Evolutionary conservation across 768 basidiomycete genomes (phyloP), one percentile per base, ranked within the genome.

Genomic region (Russula abietina): DNA sequence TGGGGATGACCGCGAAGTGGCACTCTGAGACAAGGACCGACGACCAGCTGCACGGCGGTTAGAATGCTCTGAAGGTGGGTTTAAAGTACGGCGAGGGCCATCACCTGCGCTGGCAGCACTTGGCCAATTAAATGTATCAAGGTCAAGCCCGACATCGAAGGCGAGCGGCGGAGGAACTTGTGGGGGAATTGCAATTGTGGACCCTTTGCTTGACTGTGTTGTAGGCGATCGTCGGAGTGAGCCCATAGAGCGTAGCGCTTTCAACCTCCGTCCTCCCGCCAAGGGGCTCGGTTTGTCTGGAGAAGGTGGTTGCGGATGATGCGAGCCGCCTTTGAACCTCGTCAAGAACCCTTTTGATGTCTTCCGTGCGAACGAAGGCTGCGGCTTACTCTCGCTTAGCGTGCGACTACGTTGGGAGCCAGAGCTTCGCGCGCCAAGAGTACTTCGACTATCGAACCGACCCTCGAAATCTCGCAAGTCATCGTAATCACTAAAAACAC

Each of bases 381-480:
- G 75, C 70, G 71, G 41, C 55, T 68, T 73, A 57, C 65, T 66
- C 67, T 80, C 75, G 69, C 71, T 80, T 69, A 66, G 65, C 19
- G 69, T 67, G 32, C 70, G 66, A 49, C 71, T 67, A 14, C 70
- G 68, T 7, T 66, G 68, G 11, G 71, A 71, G 9, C 66, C 64
- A 12, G 72, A 73, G 33, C 78, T 78, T 16, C 65, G 63, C 41
- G 79, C 78, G 9, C 81, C 87, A 10, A 91, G 73, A 0, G 89
- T 91, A 70, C 88, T 91, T 63, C 79, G 80, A 69, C 91, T 92
- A 67, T 88, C 89, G 66, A 93, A 94, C 10, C 88, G 81, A 46
- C 91, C 91, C 36, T 92, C 88, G 57, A 94, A 94, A 71, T 94
- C 91, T 24, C 84, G 79, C 52, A 94, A 73, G 74, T 94, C 91